phyloP scores from a whole-genome alignment of 805 yeast species.

The Blastobotrys mokoenaii region DNA sequence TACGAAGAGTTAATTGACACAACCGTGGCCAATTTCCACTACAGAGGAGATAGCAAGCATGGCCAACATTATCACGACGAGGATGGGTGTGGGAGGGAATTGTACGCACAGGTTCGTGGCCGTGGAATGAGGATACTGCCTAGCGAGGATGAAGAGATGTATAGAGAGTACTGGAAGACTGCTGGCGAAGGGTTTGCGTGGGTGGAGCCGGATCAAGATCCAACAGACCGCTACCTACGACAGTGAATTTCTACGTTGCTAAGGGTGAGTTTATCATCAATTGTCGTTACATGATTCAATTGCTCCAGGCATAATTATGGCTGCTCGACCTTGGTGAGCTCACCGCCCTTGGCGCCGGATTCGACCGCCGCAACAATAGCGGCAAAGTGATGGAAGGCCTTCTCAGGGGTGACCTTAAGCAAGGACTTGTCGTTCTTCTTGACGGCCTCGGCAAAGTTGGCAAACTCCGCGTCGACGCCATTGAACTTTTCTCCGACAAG shows the following conservation, averaged over 20 bases:
- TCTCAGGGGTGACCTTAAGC: slow-evolving; percentile 56
- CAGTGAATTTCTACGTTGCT: background rate
- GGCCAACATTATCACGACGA: too few relatives aligned
- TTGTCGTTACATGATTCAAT: too few relatives aligned
- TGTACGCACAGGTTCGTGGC: slow-evolving; percentile 8
- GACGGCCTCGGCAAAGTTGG: slow-evolving; percentile 54
- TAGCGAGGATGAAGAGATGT: slow-evolving; percentile 54
- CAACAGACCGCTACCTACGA: slow-evolving; percentile 42
- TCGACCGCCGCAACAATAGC: slow-evolving; percentile 78
- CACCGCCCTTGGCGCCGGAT: slow-evolving; percentile 41
- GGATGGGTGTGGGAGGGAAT: background rate
- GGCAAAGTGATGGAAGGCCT: slow-evolving; percentile 88
- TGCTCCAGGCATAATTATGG: slow-evolving; percentile 1
- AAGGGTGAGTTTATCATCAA: too few relatives aligned
- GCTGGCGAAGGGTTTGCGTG: slow-evolving; percentile 81
- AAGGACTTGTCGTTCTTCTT: slow-evolving; percentile 49
- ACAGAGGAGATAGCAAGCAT: background rate
- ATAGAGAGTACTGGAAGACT: slow-evolving; percentile 78
- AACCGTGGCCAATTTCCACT: slow-evolving; percentile 8
- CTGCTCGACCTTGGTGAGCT: slow-evolving; percentile 11
- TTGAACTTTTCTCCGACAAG: slow-evolving; percentile 35
- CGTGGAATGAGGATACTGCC: slow-evolving; percentile 11
- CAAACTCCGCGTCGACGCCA: slow-evolving; percentile 50
- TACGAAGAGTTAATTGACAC: slow-evolving; percentile 15
- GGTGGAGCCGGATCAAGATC: slow-evolving; percentile 88